phyloP scores from a whole-genome alignment of 495 filamentous ascomycete genomes.

The Penicillium flavigenum region DNA sequence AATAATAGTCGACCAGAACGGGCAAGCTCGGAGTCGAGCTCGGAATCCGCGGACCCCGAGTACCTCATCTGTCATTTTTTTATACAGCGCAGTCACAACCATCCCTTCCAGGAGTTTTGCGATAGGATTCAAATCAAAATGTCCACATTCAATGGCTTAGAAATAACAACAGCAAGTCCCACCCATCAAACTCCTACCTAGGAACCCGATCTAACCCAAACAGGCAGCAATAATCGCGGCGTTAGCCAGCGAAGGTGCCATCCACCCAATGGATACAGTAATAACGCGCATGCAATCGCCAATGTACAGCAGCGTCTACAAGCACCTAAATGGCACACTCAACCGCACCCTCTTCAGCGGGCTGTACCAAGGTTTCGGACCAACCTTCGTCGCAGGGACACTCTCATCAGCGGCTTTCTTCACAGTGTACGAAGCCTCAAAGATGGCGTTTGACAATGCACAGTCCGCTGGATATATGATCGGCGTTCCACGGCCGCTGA shows the following conservation, averaged over 20 bases:
- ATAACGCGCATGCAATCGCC: conserved; percentile 17
- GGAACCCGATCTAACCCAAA: background rate
- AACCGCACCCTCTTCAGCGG: conserved; percentile 10
- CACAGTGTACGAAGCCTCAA: conserved; percentile 16
- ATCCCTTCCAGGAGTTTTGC: background rate
- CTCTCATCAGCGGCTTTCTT: conserved; percentile 2
- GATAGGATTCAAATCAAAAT: background rate
- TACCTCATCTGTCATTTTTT: background rate
- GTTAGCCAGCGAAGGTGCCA: conserved; percentile 11
- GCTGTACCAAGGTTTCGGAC: conserved; percentile 17
- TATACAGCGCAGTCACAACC: background rate
- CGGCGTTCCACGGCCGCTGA: conserved; percentile 4
- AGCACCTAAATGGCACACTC: conserved; percentile 9
- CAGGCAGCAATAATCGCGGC: conserved; percentile 16
- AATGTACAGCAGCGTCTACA: conserved; percentile 10
- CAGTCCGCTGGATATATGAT: conserved; percentile 12
- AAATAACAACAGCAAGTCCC: background rate
- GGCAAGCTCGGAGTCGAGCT: background rate
- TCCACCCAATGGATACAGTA: conserved; percentile 18
- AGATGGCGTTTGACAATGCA: conserved; percentile 7
- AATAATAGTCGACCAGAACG: background rate
- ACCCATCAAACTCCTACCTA: background rate
- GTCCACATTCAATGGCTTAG: background rate
- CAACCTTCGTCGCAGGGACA: conserved; percentile 6
- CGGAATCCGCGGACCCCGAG: background rate